These are phyloP conservation scores for Lentinula boryana DNA, from an alignment of 768 basidiomycete genomes.

Conservation along the genomic window DNA sequence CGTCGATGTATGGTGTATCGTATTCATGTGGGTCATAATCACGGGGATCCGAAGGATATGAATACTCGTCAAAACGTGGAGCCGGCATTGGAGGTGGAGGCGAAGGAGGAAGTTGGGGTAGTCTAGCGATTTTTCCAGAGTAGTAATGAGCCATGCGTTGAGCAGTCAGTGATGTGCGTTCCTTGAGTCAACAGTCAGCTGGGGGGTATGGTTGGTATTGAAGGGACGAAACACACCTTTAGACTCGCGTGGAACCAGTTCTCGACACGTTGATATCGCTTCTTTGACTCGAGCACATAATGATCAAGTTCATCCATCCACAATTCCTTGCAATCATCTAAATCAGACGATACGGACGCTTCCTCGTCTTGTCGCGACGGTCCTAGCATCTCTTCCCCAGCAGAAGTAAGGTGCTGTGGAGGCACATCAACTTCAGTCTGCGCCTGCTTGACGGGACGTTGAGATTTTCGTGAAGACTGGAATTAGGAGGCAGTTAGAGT, in stretches of 20 bases:
- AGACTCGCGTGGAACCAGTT: conserved; percentile 67
- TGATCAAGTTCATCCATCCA: conserved; percentile 67
- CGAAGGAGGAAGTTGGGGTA: conserved; percentile 30
- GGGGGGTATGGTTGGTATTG: too few species aligned
- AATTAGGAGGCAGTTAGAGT: conserved; percentile 3
- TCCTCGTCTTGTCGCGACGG: conserved; percentile 32
- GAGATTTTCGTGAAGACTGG: conserved; percentile 36
- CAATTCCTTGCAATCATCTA: conserved; percentile 75
- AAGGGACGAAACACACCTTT: conserved; percentile 36
- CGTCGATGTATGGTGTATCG: not conserved
- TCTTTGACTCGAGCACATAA: conserved; percentile 68
- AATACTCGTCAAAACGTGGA: conserved; percentile 3
- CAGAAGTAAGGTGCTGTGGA: conserved; percentile 10
- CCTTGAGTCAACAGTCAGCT: conserved; percentile 32
- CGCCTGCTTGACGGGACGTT: conserved; percentile 29
- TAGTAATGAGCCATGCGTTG: conserved; percentile 55
- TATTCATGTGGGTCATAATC: not conserved
- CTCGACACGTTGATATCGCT: conserved; percentile 66
- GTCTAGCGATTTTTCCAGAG: conserved; percentile 40
- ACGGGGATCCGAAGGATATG: not conserved
- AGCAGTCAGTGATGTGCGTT: conserved; percentile 63
- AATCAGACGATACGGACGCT: conserved; percentile 60
- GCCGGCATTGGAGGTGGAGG: conserved; percentile 15
- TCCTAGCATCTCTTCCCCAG: conserved; percentile 15
- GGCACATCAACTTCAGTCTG: not conserved